These are phyloP conservation scores for Chrysoporthe puriensis DNA, from an alignment of 2,329 filamentous ascomycete species.

Conservation along the genomic window DNA sequence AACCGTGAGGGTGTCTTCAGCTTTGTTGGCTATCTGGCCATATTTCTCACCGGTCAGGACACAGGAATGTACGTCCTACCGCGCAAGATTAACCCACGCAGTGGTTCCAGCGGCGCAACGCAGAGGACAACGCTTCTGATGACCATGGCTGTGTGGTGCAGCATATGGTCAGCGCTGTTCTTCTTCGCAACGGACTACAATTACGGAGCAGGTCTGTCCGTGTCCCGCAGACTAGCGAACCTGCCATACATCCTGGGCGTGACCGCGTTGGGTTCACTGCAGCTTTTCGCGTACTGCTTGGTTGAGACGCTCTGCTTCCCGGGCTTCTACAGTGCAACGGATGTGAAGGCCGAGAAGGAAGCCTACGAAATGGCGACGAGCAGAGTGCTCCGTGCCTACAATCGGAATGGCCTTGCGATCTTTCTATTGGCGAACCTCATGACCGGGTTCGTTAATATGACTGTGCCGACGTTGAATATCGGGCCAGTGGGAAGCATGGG, in stretches of 20 bases:
- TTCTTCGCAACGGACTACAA: constrained; percentile 67
- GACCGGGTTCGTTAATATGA: constrained; percentile 88
- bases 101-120: constrained; percentile 45
- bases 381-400: constrained; percentile 78
- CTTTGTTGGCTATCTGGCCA: constrained; percentile 90
- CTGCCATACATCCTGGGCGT: constrained; percentile 94
- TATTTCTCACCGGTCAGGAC: constrained; percentile 88
- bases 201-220: constrained; percentile 73
- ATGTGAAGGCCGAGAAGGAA: constrained; percentile 62
- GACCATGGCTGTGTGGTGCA: constrained; percentile 66
- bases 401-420: constrained; percentile 82
- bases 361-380: constrained; percentile 75
- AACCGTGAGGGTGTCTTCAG: constrained; percentile 97
- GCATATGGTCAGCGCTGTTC: constrained; percentile 73
- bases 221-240: constrained; percentile 90
- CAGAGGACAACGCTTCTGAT: constrained; percentile 63
- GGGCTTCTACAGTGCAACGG: constrained; percentile 62
- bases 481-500: constrained; percentile 67
- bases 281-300: constrained; percentile 76
- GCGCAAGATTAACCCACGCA: constrained; percentile 50
- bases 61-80: constrained; percentile 81
- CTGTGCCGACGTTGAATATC: constrained; percentile 78
- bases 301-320: constrained; percentile 83
- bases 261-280: constrained; percentile 84
- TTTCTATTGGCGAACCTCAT: constrained; percentile 89